Conservation (phyloP, 768 basidiomycete genomes). For the Tylopilus sp. region DNA sequence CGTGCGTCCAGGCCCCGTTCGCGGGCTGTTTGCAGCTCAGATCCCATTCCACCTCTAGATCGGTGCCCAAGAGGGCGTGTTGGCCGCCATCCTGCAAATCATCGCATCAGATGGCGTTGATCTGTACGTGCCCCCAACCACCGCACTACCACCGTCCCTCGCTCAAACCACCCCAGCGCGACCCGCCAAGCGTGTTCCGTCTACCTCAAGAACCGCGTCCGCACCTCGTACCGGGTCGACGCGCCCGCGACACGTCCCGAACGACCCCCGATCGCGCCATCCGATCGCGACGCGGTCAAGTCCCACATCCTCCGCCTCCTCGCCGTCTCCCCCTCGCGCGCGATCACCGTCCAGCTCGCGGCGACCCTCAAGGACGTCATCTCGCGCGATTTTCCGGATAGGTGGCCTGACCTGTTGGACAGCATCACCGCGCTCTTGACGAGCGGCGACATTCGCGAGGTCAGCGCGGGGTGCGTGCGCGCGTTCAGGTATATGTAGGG, state of each 20-base stretch:
- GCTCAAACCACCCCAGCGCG: constrained; percentile 41
- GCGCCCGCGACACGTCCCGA: constrained; percentile 47
- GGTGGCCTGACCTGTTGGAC: constrained; percentile 70
- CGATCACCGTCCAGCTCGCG: constrained; percentile 74
- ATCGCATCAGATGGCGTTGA: constrained; percentile 76
- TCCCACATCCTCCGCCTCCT: constrained; percentile 65
- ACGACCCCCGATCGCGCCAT: constrained; percentile 54
- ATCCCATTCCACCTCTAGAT: constrained; percentile 45
- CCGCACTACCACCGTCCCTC: constrained; percentile 1
- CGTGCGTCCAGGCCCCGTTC: constrained; percentile 37
- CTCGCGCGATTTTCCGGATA: constrained; percentile 71
- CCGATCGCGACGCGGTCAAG: constrained; percentile 75
- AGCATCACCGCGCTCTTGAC: constrained; percentile 61
- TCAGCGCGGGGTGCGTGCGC: constrained; percentile 82
- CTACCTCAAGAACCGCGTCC: constrained; percentile 89
- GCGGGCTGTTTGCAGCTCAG: neutral
- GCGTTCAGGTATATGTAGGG: constrained; percentile 62
- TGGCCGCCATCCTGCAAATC: constrained; percentile 82
- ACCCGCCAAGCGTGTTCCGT: constrained; percentile 84
- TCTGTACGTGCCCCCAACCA: constrained; percentile 53
- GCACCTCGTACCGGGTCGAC: constrained; percentile 58
- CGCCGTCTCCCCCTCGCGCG: constrained; percentile 59
- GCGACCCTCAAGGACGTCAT: constrained; percentile 71
- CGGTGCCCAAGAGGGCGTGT: constrained; percentile 75
- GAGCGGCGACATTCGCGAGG: constrained; percentile 64